Evolutionary conservation across 1,284 basidiomycete species (phyloP).

Genomic region (Sporisorium sorghi): DNA sequence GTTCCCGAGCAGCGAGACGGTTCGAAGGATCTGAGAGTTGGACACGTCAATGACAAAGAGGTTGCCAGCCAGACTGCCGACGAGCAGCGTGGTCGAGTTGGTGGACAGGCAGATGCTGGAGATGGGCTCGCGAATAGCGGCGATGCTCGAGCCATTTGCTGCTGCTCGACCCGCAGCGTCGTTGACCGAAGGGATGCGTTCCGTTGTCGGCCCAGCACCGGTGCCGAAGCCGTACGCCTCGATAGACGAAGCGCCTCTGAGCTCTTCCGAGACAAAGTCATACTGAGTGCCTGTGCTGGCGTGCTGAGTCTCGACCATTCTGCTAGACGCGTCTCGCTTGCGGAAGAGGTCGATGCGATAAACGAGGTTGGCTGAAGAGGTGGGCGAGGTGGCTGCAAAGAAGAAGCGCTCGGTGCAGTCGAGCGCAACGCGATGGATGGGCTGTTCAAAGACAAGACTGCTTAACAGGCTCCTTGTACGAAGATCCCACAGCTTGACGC

Average conservation of each 20-base stretch:
- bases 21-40: conserved; percentile 87
- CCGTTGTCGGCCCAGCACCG: conserved; percentile 20
- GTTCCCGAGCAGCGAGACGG: conserved; percentile 72
- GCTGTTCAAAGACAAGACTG: conserved; percentile 82
- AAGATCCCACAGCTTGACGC: conserved; percentile 93
- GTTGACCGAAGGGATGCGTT: conserved; percentile 20
- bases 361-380: conserved; percentile 75
- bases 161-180: conserved; percentile 18
- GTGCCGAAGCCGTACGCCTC: conserved; percentile 37
- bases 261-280: conserved; percentile 41
- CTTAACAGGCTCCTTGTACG: conserved; percentile 81
- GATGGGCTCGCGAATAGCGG: conserved; percentile 70
- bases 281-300: conserved; percentile 25
- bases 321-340: conserved; percentile 50
- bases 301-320: conserved; percentile 31
- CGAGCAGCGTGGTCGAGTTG: conserved; percentile 75
- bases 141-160: conserved; percentile 35
- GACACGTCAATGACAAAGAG: conserved; percentile 86
- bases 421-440: conserved; percentile 78
- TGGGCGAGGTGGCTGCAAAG: conserved; percentile 76
- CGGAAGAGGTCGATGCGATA: conserved; percentile 84
- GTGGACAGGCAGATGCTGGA: conserved; percentile 81
- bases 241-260: conserved; percentile 25
- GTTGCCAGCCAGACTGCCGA: conserved; percentile 72
- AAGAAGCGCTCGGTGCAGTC: conserved; percentile 87